Evolutionary conservation across 768 basidiomycete species (phyloP), one percentile per base, ranked within the genome.

Genomic region (Serendipita vermifera): DNA sequence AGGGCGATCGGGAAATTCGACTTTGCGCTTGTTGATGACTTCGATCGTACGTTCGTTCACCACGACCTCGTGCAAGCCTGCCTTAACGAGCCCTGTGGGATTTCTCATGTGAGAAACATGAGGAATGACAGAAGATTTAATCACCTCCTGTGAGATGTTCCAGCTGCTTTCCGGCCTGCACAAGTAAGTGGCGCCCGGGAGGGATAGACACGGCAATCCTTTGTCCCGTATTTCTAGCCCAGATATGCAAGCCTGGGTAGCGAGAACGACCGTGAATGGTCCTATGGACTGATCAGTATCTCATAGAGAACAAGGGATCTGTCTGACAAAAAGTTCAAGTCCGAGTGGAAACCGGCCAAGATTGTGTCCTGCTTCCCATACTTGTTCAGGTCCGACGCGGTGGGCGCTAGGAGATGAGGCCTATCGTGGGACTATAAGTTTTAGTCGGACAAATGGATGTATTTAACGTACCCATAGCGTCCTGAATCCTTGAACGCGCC

Each of bases 101-200:
- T 13, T 71, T 0, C 69, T 71, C 4, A 72, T 69, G 41, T 63
- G 55, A 32, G 62, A 59, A 22, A 63, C 62, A 40, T n/a, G 39
- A 1, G 5, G 9, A 22, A 17, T 9, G 38, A 38, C 15, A 26
- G 20, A 26, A 9, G 6, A 26, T 22, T 7, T 14, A 24, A 17
- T 22, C 31, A 51, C 46, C 86, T 14, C 84, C 85, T 22, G 76
- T 81, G 38, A 91, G 71, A 68, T 89, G 87, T 65, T 96, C 93
- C 9, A 98, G 77, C 66, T 98, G 93, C 68, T 92, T 94, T 36
- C 93, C 93, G 1, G 92, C 92, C 68, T 98, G 93, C 1, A 98
- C 89, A 13, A 98, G 78, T 32, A 98, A 76, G 65, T 83, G 82
- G 36, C 82, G 78, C 46, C 82, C 82, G 1, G 77, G 73, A 0